Percentiles rank a stretch among this genome's conserved stretches.
Evolutionary conservation across 352 stramenopile genomes (phyloP).

Genomic region (Lagenidium giganteum): DNA sequence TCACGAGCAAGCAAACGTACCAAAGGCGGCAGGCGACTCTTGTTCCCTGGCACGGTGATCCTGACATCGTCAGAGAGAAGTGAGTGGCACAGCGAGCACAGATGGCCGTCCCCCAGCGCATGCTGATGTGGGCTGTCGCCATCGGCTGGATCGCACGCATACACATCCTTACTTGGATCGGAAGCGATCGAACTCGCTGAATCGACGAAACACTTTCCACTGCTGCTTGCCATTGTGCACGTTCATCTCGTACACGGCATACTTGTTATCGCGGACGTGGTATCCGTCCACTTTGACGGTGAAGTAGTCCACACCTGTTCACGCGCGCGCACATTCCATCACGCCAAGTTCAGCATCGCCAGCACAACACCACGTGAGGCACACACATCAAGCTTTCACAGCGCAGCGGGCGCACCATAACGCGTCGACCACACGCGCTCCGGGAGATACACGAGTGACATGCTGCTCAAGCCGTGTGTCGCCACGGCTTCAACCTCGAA

Average conservation of each 20-base stretch:
- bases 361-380: neutral
- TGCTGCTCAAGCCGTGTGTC: too few relatives aligned
- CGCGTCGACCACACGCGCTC: slow-evolving; percentile 65
- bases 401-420: slow-evolving; percentile 47
- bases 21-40: too few relatives aligned
- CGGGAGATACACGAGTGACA: slow-evolving; percentile 74
- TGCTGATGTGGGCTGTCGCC: too few relatives aligned
- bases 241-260: slow-evolving; percentile 63
- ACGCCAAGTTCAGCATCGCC: neutral
- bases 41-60: too few relatives aligned
- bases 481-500: slow-evolving; percentile 8
- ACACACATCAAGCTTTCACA: neutral
- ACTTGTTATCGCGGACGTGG: slow-evolving; percentile 37
- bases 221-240: slow-evolving; percentile 64
- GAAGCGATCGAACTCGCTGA: slow-evolving; percentile 66
- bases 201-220: slow-evolving; percentile 63
- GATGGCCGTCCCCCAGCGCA: too few relatives aligned
- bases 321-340: neutral
- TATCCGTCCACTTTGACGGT: slow-evolving; percentile 55
- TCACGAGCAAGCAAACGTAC: too few relatives aligned
- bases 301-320: slow-evolving; percentile 66
- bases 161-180: slow-evolving; percentile 27
- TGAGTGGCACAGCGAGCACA: too few relatives aligned
- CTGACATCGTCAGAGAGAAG: too few relatives aligned
- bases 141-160: too few relatives aligned